Evolutionary conservation across 495 filamentous ascomycete species (phyloP), one percentile per base, ranked within the genome.

Genomic region (Elaphomyces granulatus): DNA sequence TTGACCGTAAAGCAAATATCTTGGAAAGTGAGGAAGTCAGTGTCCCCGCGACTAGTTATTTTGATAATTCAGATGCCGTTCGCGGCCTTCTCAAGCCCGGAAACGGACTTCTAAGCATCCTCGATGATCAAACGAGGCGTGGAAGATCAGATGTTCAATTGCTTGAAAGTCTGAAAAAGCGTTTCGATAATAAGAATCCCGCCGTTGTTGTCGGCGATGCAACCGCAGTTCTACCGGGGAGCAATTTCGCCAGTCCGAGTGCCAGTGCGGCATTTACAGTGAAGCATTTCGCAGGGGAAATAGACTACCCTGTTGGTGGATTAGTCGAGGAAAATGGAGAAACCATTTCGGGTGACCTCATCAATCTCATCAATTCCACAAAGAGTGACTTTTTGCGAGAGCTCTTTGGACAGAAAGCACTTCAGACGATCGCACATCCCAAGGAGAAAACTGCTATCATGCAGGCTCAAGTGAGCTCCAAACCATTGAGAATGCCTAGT

Each of bases 401-500:
- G 34, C 71, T 98, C 2, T 96, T 98, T 47, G 86, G 84, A 14
- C 90, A 95, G 58, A 85, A 94, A 50, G 88, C 83, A 4, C 63
- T 98, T 30, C 81, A 90, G 42, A 93, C 84, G 3, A 73, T 94
- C 15, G 75, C 83, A 26, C 90, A 98, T 58, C 87, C 90, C 0
- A 80, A 83, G 43, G 90, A 98, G 59, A 81, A 76, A 54, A 78
- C 75, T 0, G 83, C 90, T 3, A 84, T 98, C 46, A 84, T 95
- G 74, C 90, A 98, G 61, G 90, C 88, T 0, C 86, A 87, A 41
- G 83, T 98, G 45, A 92, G 85, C 62, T 94, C 87, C 2, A 92
- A 87, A 57, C 90, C 90, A 4, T 71, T 84, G 53, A 79, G 90
- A 32, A 84, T 82, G 61, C 90, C 90, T 1, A 94, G 87, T 51